phyloP scores from a whole-genome alignment of 192 early-diverging fungal genomes.

The Backusella circina region DNA sequence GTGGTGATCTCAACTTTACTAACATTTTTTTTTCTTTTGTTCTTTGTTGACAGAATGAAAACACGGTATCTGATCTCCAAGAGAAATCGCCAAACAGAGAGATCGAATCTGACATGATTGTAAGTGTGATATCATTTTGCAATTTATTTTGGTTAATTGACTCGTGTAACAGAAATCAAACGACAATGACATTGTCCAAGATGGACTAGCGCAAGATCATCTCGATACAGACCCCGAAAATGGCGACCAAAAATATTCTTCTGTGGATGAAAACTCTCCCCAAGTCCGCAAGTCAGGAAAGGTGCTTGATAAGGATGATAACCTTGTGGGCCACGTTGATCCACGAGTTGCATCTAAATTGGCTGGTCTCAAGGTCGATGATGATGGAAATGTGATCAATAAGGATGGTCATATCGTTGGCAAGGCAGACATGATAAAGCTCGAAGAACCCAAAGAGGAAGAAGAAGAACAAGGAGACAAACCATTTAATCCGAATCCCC shows the following conservation, averaged over 20 bases:
- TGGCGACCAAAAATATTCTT: background rate
- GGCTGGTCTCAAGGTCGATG: slow-evolving; percentile 9
- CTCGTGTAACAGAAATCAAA: background rate
- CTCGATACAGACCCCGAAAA: background rate
- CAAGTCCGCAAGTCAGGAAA: slow-evolving; percentile 8
- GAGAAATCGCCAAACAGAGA: background rate
- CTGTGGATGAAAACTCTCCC: background rate
- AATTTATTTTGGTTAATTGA: background rate
- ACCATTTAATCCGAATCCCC: background rate
- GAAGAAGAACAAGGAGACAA: slow-evolving; percentile 5
- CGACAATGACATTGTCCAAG: background rate
- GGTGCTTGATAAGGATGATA: slow-evolving; percentile 12
- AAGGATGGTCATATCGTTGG: background rate
- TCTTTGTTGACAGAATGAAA: background rate
- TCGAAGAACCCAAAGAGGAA: background rate
- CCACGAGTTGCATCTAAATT: background rate
- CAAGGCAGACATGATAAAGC: background rate
- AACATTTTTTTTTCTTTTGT: background rate
- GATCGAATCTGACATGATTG: background rate
- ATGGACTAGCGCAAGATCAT: background rate
- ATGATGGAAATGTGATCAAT: slow-evolving; percentile 12
- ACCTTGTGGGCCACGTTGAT: slow-evolving; percentile 13
- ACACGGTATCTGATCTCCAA: background rate
- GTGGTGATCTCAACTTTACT: background rate
- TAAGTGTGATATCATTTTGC: background rate